A percentile compares a stretch with the other conserved stretches of the same genome.
Evolutionary conservation across 2,329 filamentous ascomycete genomes (phyloP).

Genomic region (Diplocarpon mali): DNA sequence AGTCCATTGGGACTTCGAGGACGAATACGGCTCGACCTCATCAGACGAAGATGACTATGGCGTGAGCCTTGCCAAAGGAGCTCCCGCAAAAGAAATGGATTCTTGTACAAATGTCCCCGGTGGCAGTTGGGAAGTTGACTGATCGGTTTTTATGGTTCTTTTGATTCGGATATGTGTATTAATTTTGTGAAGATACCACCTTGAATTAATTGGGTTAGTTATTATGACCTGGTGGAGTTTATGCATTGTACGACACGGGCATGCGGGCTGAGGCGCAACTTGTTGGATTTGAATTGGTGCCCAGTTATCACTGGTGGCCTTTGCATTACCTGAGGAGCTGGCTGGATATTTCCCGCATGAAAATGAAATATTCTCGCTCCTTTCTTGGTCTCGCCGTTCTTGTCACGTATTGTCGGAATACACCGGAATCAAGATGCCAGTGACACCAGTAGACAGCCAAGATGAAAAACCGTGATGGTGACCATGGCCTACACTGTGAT

Average conservation of each 20-base stretch:
- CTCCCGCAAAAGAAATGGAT: constrained; percentile 1
- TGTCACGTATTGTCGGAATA: no score
- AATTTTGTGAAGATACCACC: constrained; percentile 5
- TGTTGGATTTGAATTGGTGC: not conserved
- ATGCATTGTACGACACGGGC: not conserved
- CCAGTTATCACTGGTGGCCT: not conserved
- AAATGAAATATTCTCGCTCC: not conserved
- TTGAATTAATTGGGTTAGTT: constrained; percentile 1
- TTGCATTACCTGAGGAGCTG: not conserved
- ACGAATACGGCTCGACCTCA: constrained; percentile 34
- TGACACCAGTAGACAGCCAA: no score
- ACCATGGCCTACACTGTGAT: no score
- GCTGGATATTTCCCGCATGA: constrained; percentile 1
- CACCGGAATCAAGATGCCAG: no score
- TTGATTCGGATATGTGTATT: constrained; percentile 1
- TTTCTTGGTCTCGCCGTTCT: no score
- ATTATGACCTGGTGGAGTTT: not conserved
- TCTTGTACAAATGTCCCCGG: constrained; percentile 4
- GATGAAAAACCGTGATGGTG: no score
- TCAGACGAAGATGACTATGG: constrained; percentile 49
- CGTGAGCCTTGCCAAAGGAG: constrained; percentile 24
- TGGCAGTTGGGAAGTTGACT: constrained; percentile 15
- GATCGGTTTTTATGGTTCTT: not conserved
- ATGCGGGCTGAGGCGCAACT: not conserved
- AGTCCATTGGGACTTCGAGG: constrained; percentile 48